Base-by-base conservation (phyloP, 2,329 filamentous ascomycete genomes). In the Arthrobotrys sphaeroides region DNA sequence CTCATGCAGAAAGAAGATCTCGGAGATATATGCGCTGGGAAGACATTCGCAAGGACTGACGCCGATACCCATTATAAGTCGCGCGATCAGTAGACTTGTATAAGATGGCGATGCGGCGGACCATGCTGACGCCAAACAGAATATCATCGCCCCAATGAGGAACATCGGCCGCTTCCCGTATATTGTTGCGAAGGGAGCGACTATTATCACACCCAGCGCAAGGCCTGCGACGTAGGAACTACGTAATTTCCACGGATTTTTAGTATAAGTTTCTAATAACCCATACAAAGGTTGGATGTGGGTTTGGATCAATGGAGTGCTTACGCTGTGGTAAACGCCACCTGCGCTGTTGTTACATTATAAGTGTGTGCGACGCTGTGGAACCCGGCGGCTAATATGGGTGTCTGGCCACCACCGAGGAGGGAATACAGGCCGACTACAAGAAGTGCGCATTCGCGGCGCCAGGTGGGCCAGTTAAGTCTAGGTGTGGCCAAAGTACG, bases 1-100 rank as follows among this genome's bases (percentile, higher is more conserved):
- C 83, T 98, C 94, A 80, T 98, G 94, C 16, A 98, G 85, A 81
- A 97, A 97, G 84, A 94, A 98, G 73, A 98, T 97, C 82, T 98
- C 94, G 2, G 94, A 93, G 80, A 98, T 94, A 0, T 93, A 97
- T 13, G 94, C 94, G 3, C 93, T 96, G 0, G 94, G 94, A 28
- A 98, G 86, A 80, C 93, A 96, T 82, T 98, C 94, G 6, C 97
- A 92, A 0, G 93, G 93, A 78, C 92, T 95, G 53, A 97, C 90
- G 0, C 60, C 90, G 6, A 97, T 85, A 2, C 94, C 95, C 82
- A 96, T 92, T 76, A 97, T 90, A 53, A 98, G 89, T 64, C 94
- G 88, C 24, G 93, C 94, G 5, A 93, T 82, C 4, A 96, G 85
- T 38, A 98, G 86, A 7, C 93, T 96, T 0, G 86, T 82, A 81